Evolutionary conservation across 192 early-diverging fungal genomes (phyloP).

Genomic region (Gigaspora rosea): DNA sequence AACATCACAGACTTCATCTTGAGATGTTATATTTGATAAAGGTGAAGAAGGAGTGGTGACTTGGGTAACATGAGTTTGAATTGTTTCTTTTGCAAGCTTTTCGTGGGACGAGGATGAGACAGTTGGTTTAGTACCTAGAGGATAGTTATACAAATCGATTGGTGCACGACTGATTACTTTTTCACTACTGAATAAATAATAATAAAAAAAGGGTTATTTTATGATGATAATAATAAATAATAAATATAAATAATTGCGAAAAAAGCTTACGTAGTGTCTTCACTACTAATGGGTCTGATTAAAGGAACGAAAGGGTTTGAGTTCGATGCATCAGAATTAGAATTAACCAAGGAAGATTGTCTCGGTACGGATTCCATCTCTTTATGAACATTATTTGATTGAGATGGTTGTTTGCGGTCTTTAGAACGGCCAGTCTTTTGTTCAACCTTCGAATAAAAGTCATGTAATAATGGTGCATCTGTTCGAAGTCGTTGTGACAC

Average conservation of each 20-base stretch:
- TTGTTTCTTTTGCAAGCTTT: too few relatives aligned
- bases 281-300: too few relatives aligned
- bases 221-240: background rate
- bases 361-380: background rate
- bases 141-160: background rate
- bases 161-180: background rate
- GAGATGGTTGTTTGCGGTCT: constrained; percentile 23
- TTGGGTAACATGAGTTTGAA: too few relatives aligned
- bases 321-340: too few relatives aligned
- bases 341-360: too few relatives aligned
- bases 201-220: background rate
- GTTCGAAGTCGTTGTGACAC: constrained; percentile 27
- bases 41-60: background rate
- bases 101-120: background rate
- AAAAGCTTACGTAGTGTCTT: too few relatives aligned
- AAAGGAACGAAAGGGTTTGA: too few relatives aligned
- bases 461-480: constrained; percentile 36
- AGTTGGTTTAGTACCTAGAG: background rate
- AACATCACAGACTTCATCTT: background rate
- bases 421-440: background rate
- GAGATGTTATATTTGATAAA: background rate
- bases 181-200: background rate
- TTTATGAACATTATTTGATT: background rate
- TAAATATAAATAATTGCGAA: background rate
- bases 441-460: constrained; percentile 37